These are phyloP conservation scores for Acanthamoeba triangularis DNA, from an alignment of 208 protist species.

Conservation along the genomic window DNA sequence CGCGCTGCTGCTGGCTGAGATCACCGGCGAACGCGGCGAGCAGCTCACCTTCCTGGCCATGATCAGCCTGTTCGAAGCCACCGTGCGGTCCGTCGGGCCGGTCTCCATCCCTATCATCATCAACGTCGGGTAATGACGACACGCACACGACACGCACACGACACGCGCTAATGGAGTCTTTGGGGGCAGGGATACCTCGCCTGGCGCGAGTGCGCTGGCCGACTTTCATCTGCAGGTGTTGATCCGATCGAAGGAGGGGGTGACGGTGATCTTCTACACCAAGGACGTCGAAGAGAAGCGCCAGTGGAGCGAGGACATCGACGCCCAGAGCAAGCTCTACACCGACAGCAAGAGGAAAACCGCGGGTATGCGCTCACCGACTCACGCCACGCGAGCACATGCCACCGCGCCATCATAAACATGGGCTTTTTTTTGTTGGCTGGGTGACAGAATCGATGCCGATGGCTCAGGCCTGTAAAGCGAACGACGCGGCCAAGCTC, in stretches of 20 bases:
- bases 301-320: constrained; percentile 3
- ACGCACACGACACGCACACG: neutral
- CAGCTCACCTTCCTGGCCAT: neutral
- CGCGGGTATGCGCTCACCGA: neutral
- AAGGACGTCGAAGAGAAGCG: neutral
- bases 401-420: neutral
- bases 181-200: neutral
- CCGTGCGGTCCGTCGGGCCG: neutral
- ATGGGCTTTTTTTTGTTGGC: neutral
- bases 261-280: neutral
- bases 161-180: no score
- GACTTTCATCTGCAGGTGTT: constrained; percentile 14
- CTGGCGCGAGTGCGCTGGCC: neutral
- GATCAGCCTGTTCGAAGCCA: constrained; percentile 41
- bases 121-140: neutral
- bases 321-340: constrained; percentile 3
- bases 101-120: neutral
- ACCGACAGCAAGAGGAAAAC: constrained; percentile 10
- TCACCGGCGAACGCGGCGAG: neutral
- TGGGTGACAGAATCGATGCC: neutral
- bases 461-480: constrained; percentile 4
- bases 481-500: neutral
- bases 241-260: neutral
- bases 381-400: no score
- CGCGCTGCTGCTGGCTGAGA: constrained; percentile 2